A percentile compares a stretch with the other conserved stretches of the same genome.
Evolutionary conservation across 1,284 basidiomycete species (phyloP).

Genomic region (Tylopilus sp.): DNA sequence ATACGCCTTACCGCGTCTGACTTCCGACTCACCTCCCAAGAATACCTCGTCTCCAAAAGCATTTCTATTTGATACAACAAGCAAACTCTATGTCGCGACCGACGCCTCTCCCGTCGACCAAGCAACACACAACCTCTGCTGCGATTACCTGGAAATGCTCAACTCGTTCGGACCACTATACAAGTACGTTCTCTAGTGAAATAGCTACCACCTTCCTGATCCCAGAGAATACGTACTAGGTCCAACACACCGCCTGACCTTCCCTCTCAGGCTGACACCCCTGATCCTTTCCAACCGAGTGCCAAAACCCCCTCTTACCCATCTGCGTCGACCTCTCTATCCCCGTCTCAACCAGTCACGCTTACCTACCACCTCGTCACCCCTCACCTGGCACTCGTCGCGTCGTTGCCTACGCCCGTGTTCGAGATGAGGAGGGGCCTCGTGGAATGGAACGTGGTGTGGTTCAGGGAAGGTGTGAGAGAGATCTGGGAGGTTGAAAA

Average conservation of each 20-base stretch:
- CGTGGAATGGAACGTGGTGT: conserved; percentile 91
- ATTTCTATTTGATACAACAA: conserved; percentile 86
- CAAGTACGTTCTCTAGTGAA: conserved; percentile 44
- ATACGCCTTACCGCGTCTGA: not conserved
- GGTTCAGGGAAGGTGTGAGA: conserved; percentile 74
- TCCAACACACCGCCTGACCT: conserved; percentile 32
- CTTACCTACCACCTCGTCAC: conserved; percentile 86
- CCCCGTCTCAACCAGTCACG: conserved; percentile 62
- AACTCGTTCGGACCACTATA: conserved; percentile 83
- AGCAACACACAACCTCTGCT: conserved; percentile 82
- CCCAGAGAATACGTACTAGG: conserved; percentile 26
- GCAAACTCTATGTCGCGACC: conserved; percentile 85
- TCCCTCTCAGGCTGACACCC: not conserved
- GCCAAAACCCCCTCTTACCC: conserved; percentile 27
- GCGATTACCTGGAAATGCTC: conserved; percentile 87
- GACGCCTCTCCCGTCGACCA: conserved; percentile 91
- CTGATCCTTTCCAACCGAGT: conserved; percentile 1
- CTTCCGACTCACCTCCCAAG: conserved; percentile 36
- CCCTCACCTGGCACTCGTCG: conserved; percentile 73
- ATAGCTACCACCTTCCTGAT: not conserved
- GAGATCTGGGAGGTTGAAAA: conserved; percentile 71
- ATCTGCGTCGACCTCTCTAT: conserved; percentile 49
- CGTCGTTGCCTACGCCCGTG: conserved; percentile 73
- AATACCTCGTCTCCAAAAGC: conserved; percentile 89
- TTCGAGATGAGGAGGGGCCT: conserved; percentile 76